Evolutionary conservation across 345 rosid genomes (phyloP).

Genomic region (Eucalyptus curtisii): DNA sequence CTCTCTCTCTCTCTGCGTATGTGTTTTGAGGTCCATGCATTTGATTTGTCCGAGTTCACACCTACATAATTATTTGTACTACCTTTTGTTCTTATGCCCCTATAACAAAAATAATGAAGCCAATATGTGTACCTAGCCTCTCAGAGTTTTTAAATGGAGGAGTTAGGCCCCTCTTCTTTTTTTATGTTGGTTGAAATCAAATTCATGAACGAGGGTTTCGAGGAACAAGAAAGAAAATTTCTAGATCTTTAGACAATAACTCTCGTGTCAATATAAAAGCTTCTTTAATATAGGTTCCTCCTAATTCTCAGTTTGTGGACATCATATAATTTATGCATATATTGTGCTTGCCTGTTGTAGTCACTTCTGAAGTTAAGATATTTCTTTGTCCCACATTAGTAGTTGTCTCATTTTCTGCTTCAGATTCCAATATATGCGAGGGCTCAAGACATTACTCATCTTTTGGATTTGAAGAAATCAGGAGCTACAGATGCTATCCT

Average conservation of each 20-base stretch:
- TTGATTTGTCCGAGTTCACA: neutral
- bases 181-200: neutral
- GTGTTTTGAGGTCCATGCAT: neutral
- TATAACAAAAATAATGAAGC: neutral
- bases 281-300: neutral
- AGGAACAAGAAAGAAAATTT: neutral
- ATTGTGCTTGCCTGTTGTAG: neutral
- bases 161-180: neutral
- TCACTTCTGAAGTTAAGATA: neutral
- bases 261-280: neutral
- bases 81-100: neutral
- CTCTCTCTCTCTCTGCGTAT: neutral
- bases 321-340: neutral
- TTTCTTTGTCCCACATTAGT: neutral
- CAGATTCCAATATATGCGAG: conserved; percentile 89
- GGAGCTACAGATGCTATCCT: conserved; percentile 92
- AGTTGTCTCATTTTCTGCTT: neutral
- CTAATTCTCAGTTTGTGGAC: neutral
- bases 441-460: conserved; percentile 79
- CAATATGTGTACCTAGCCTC: neutral
- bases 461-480: conserved; percentile 79
- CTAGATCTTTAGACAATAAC: neutral
- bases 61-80: neutral
- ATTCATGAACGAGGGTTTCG: neutral
- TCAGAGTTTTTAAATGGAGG: neutral